Evolutionary conservation across 2,329 filamentous ascomycete genomes (phyloP).

Genomic region (Calonectria montana): DNA sequence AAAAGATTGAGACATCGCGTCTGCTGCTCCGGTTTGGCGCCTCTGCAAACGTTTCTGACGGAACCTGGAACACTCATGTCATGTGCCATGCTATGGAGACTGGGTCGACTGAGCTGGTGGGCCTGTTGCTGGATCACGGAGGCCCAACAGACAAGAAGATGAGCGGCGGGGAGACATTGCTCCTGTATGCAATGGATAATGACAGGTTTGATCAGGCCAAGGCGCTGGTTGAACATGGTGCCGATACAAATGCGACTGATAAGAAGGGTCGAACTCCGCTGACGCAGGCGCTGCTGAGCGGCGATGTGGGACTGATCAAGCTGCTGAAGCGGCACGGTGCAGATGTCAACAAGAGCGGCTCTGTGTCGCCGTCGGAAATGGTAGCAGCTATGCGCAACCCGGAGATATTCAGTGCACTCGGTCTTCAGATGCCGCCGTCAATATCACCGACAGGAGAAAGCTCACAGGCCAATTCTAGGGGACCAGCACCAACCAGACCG

Average conservation of each 20-base stretch:
- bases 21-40: conserved; percentile 50
- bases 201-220: conserved; percentile 36
- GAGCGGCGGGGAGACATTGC: conserved; percentile 44
- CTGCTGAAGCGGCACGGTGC: conserved; percentile 45
- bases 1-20: conserved; percentile 42
- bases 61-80: conserved; percentile 32
- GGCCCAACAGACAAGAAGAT: conserved; percentile 42
- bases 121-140: conserved; percentile 44
- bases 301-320: conserved; percentile 43
- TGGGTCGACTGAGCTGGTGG: conserved; percentile 37
- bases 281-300: conserved; percentile 45
- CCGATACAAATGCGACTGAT: conserved; percentile 46
- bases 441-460: background rate
- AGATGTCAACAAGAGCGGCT: conserved; percentile 30
- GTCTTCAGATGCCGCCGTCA: conserved; percentile 14
- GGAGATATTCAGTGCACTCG: conserved; percentile 42
- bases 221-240: conserved; percentile 47
- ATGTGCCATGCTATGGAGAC: conserved; percentile 43
- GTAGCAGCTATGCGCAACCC: conserved; percentile 38
- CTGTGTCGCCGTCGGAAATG: conserved; percentile 37
- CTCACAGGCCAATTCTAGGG: background rate
- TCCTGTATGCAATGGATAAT: conserved; percentile 46
- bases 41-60: conserved; percentile 42
- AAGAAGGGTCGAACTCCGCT: conserved; percentile 47
- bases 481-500: conserved; percentile 12